Conservation (phyloP, 2,329 filamentous ascomycete species). For the Beauveria australis region DNA sequence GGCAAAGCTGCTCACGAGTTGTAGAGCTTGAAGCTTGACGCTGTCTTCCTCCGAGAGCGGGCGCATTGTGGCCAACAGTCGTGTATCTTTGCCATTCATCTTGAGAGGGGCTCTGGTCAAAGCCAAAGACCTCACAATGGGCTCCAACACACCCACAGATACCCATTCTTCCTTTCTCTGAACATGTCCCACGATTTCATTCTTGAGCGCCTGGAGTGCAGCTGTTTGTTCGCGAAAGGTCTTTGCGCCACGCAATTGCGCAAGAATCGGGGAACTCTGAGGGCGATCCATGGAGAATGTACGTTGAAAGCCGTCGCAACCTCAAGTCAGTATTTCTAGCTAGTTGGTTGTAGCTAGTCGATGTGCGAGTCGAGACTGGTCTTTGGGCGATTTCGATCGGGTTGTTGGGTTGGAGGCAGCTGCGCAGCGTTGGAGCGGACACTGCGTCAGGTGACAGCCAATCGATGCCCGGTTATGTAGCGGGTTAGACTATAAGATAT, state of each 20-base stretch:
- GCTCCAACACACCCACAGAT: constrained; percentile 57
- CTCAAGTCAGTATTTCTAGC: neutral
- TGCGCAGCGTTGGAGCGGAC: neutral
- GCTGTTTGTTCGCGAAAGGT: constrained; percentile 44
- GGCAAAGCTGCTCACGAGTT: constrained; percentile 78
- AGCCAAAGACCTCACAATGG: constrained; percentile 41
- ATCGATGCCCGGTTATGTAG: neutral
- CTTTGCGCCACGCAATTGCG: constrained; percentile 48
- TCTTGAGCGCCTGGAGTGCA: constrained; percentile 69
- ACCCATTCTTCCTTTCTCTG: constrained; percentile 80
- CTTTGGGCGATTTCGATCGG: neutral
- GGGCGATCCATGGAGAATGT: constrained; percentile 43
- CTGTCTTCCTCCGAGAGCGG: constrained; percentile 54
- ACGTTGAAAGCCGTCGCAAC: neutral
- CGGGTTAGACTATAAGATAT: neutral
- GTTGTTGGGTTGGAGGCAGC: neutral
- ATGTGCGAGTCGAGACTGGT: neutral
- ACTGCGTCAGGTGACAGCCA: neutral
- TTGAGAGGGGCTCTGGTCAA: constrained; percentile 24
- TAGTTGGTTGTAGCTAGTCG: neutral
- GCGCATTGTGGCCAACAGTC: constrained; percentile 24
- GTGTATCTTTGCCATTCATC: constrained; percentile 31
- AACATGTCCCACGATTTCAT: constrained; percentile 80
- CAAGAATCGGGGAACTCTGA: constrained; percentile 44
- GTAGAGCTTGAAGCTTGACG: constrained; percentile 67